These are phyloP conservation scores for Helicocarpus griseus DNA, from an alignment of 2,329 filamentous ascomycete species.

Conservation along the genomic window DNA sequence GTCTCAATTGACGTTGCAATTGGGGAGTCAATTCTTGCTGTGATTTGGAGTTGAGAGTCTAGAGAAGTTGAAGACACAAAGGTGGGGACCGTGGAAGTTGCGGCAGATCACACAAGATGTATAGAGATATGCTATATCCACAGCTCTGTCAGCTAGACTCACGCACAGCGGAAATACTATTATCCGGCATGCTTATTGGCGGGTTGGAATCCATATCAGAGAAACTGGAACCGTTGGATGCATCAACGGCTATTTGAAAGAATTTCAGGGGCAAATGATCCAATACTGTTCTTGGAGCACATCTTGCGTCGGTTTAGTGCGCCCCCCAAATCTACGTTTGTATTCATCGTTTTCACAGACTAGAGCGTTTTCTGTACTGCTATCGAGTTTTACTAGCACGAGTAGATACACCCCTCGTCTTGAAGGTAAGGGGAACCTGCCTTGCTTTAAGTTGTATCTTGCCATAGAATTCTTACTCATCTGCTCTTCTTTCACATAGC, in stretches of 20 bases:
- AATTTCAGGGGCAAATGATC: constrained; percentile 6
- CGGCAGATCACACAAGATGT: no score
- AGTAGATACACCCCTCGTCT: neutral
- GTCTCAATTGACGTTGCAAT: no score
- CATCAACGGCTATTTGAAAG: neutral
- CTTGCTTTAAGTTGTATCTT: neutral
- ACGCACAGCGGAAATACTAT: constrained; percentile 3
- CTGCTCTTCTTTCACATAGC: neutral
- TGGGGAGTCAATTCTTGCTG: no score
- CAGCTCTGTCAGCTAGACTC: no score
- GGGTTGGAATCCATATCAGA: neutral
- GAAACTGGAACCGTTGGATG: neutral
- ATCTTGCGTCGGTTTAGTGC: neutral
- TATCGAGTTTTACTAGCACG: neutral
- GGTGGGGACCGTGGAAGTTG: no score
- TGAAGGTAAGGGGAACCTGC: neutral
- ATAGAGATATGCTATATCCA: no score
- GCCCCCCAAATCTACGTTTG: neutral
- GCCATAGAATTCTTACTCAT: neutral
- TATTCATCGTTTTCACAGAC: neutral
- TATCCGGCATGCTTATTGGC: neutral
- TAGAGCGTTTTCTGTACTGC: neutral
- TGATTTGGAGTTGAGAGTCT: no score
- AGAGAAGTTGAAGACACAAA: no score
- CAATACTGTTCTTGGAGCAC: neutral